Evolutionary conservation across 108 stramenopile genomes (phyloP), one percentile per base, ranked within the genome.

Genomic region (Mediolabrus comicus): DNA sequence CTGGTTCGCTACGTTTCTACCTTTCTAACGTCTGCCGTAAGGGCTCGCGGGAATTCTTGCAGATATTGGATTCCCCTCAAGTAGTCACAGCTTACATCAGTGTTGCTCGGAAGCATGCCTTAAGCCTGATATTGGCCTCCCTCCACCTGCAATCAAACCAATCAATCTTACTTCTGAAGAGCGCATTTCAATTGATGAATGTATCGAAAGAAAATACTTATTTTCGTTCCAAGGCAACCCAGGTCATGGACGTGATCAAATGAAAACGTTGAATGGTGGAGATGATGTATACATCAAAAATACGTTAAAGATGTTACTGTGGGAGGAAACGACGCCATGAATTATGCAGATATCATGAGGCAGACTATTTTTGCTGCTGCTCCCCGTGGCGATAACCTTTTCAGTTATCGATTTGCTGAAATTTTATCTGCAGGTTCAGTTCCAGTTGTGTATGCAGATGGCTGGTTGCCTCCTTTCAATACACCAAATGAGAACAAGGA

Each of bases 351-450:
- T 17, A 7, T 75, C 12, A 1, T 81, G 69, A 22, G 32, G 1
- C 16, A 41, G 17, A 46, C 74, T 0, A 14, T 26, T 2, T 81
- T 85, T 62, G 76, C 71, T 7, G 31, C 29, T 4, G 67, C 52
- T 14, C 80, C 84, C 9, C 70, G 84, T 0, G 80, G 84, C 0
- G 84, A 85, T 38, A 81, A 85, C 61, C 16, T 39, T 24, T 85
- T 85, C 53, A 55, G 65, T 54, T 85, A 85, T 63, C 61, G 84
- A 0, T 85, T 81, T 33, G 51, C 77, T 0, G 77, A 85, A 53
- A 62, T 46, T 16, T 53, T 81, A 53, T 38, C 53, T 11, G 75
- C 71, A 3, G 84, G 84, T n/a, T 67, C 77, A 10, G 75, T 85
- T 31, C 84, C 80, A 11, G 69, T 81, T 51, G 46, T 58, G 1